Evolutionary conservation across 129 eudicot species (phyloP).

Genomic region (Ambrosia trifida): DNA sequence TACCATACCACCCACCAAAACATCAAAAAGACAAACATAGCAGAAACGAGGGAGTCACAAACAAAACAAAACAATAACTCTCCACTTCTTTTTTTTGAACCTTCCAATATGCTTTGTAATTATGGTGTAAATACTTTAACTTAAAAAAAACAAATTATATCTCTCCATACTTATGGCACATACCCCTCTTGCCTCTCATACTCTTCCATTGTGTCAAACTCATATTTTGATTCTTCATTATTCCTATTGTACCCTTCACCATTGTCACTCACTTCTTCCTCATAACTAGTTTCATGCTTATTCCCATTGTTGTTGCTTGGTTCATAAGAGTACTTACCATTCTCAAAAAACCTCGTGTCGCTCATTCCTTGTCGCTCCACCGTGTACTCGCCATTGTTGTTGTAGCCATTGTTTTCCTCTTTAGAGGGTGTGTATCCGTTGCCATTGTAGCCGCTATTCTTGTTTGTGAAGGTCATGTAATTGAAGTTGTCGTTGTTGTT

Average conservation of each 20-base stretch:
- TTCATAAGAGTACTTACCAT: conserved; percentile 35
- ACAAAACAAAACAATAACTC: conserved; percentile 19
- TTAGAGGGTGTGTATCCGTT: conserved; percentile 22
- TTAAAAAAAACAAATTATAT: conserved; percentile 13
- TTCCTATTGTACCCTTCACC: conserved; percentile 45
- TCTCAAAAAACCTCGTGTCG: conserved; percentile 37
- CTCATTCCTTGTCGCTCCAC: conserved; percentile 57
- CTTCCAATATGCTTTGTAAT: conserved; percentile 23
- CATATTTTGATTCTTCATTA: conserved; percentile 44
- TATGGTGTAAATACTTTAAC: conserved; percentile 21
- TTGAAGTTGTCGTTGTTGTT: conserved; percentile 22
- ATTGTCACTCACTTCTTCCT: conserved; percentile 33
- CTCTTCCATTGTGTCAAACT: conserved; percentile 76
- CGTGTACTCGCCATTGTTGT: conserved; percentile 24
- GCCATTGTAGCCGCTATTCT: conserved; percentile 32
- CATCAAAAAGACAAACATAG: conserved; percentile 22
- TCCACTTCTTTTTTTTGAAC: conserved; percentile 5
- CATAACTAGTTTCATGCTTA: conserved; percentile 24
- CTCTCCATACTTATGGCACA: conserved; percentile 26
- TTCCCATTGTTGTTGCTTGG: conserved; percentile 35
- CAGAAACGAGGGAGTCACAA: conserved; percentile 14
- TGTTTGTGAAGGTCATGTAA: conserved; percentile 19
- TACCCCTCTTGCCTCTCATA: conserved; percentile 60
- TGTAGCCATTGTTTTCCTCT: conserved; percentile 23
- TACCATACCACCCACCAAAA: not conserved